phyloP scores from a whole-genome alignment of 805 yeast genomes.

The Nakazawaea sp. region DNA sequence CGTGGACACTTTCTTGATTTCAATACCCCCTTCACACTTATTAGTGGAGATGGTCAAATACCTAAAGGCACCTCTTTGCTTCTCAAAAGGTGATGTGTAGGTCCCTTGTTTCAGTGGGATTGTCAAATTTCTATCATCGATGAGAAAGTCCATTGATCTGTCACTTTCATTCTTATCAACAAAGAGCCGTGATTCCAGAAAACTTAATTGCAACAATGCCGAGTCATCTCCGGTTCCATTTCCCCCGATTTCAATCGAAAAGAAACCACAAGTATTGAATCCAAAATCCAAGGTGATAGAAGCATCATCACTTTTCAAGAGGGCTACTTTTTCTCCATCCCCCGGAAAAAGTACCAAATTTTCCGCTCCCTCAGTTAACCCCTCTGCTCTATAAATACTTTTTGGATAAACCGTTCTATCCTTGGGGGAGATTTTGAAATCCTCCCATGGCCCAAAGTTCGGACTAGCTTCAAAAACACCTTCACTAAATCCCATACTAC shows the following conservation, averaged over 20 bases:
- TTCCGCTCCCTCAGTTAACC: conserved; percentile 3
- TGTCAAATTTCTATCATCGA: conserved; percentile 11
- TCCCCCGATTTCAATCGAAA: conserved; percentile 7
- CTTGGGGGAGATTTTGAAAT: conserved; percentile 10
- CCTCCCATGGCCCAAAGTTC: conserved; percentile 12
- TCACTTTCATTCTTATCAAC: conserved; percentile 9
- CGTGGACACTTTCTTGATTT: conserved; percentile 7
- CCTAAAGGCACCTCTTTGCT: conserved; percentile 12
- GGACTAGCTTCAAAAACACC: conserved; percentile 10
- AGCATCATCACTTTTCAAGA: conserved; percentile 10
- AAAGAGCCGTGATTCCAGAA: conserved; percentile 9
- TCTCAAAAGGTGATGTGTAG: conserved; percentile 7
- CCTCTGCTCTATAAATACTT: conserved; percentile 3
- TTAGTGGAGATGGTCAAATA: conserved; percentile 14
- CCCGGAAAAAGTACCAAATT: conserved; percentile 5
- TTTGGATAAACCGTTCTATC: conserved; percentile 9
- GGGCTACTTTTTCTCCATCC: neutral
- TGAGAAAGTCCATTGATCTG: conserved; percentile 11
- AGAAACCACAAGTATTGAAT: conserved; percentile 12
- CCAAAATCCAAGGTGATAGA: conserved; percentile 11
- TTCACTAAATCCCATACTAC: too few species aligned
- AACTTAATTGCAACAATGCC: conserved; percentile 8
- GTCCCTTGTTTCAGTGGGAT: conserved; percentile 7
- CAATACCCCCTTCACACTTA: conserved; percentile 26
- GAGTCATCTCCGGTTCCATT: conserved; percentile 7